Evolutionary conservation across 2,329 filamentous ascomycete genomes (phyloP), one percentile per base, ranked within the genome.

Genomic region (Diaporthe australafricana): DNA sequence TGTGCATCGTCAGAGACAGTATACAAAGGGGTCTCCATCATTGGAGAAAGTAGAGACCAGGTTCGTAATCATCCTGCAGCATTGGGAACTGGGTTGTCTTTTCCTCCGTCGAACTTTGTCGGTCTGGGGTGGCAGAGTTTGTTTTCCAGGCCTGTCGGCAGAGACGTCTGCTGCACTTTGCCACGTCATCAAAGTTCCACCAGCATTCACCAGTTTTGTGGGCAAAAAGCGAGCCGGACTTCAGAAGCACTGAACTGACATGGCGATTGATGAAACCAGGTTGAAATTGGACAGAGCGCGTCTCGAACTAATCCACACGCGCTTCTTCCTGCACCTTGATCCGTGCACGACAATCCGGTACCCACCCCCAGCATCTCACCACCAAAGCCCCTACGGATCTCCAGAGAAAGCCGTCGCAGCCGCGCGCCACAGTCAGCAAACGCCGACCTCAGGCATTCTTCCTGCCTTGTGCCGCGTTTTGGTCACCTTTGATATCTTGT

Each of bases 321-420:
- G 72, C 42, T 57, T 60, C 60, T 72, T 57, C 72, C 67, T 73
- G 72, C 72, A 72, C 65, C 68, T 69, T 73, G 70, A 73, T 72
- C 72, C 72, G 72, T 73, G 72, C 72, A 63, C 70, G 35, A 66
- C 65, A 57, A 70, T 50, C 53, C n/a, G 45, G 72, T 71, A 62
- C 66, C 72, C 72, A 73, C 72, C 65, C 63, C 69, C 56, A 69
- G 62, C 48, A 56, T 42, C 52, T 69, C 69, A 71, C 69, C 68
- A 67, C 45, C 40, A 66, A 38, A 20, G 32, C 68, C 48, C 56
- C 68, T 50, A 70, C 56, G 22, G 52, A 40, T 53, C 38, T 38
- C 50, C 60, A 65, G 42, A 32, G 25, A 63, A 20, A 42, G 42
- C 60, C 42, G 14, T 25, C 27, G 48, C 60, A 50, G 60, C 60